Evolutionary conservation across 78 protist species (phyloP), one percentile per base, ranked within the genome.

Genomic region (Guillardia theta): DNA sequence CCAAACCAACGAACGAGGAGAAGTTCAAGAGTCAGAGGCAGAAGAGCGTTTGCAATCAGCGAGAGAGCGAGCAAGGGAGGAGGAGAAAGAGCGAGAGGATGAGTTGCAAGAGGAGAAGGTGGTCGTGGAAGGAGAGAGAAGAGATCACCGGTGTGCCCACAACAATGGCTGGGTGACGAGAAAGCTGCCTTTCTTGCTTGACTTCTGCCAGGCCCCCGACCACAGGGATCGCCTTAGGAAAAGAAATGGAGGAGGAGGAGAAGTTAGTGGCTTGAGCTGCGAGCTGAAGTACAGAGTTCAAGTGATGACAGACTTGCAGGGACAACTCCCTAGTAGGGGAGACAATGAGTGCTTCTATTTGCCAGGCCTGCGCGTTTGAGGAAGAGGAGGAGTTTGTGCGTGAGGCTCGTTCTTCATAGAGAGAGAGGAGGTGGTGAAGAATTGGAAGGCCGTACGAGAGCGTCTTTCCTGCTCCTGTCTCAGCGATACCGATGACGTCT

Each of bases 91-190:
- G n/a, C n/a, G n/a, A n/a, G n/a, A n/a, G n/a, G n/a, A n/a, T n/a
- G n/a, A n/a, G n/a, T n/a, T n/a, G n/a, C n/a, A n/a, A n/a, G n/a
- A n/a, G n/a, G n/a, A n/a, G n/a, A n/a, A n/a, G n/a, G n/a, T n/a
- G n/a, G n/a, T n/a, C n/a, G n/a, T n/a, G n/a, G n/a, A n/a, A n/a
- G n/a, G n/a, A n/a, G n/a, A n/a, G n/a, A n/a, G n/a, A n/a, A n/a
- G n/a, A n/a, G n/a, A n/a, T n/a, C n/a, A n/a, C n/a, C 0, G 99
- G 99, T 9, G 99, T 99, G 33, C 98, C 99, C 37, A 99, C 95
- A 19, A 99, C 94, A 30, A 98, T 54, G 93, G 98, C 99, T 41
- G 99, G 99, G 48, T 93, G 33, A 50, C 93, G 30, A 4, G 83
- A 39, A 0, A 99, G 96, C 88, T 88, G 92, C 12, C 70, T 24